A percentile compares a stretch with the other conserved stretches of the same genome.
These are phyloP conservation scores for Diaporthe batatas DNA, from an alignment of 2,329 filamentous ascomycete species.

Conservation along the genomic window DNA sequence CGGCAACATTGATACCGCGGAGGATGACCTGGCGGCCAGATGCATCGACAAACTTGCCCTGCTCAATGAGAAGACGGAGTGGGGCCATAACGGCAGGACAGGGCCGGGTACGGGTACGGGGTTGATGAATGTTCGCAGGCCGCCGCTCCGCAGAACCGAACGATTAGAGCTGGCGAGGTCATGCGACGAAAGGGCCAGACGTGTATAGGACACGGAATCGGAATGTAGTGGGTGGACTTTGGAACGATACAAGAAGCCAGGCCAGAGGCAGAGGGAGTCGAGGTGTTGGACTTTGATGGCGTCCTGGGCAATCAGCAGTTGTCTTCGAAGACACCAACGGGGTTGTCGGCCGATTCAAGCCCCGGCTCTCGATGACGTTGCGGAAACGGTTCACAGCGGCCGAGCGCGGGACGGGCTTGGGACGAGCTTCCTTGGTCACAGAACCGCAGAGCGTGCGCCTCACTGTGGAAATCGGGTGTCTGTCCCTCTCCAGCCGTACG, in stretches of 20 bases:
- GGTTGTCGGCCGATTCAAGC: slow-evolving; percentile 14
- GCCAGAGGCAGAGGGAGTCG: background rate
- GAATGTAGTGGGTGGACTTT: background rate
- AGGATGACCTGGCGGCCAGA: slow-evolving; percentile 88
- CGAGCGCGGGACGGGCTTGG: background rate
- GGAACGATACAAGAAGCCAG: background rate
- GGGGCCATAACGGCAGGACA: slow-evolving; percentile 70
- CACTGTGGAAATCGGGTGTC: background rate
- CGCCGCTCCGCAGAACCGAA: slow-evolving; percentile 17
- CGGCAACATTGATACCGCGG: slow-evolving; percentile 93
- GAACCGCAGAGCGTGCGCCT: background rate
- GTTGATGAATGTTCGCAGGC: background rate
- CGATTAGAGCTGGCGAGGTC: background rate
- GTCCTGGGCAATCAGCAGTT: background rate
- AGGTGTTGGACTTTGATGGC: background rate
- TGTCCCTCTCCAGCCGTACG: background rate
- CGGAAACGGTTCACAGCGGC: background rate
- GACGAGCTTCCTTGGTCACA: slow-evolving; percentile 1
- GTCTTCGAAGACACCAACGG: background rate
- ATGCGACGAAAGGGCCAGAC: background rate
- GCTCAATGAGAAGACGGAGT: slow-evolving; percentile 85
- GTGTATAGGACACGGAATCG: background rate
- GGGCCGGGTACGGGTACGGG: background rate
- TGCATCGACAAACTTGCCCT: slow-evolving; percentile 84
- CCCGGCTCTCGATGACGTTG: slow-evolving; percentile 31